Evolutionary conservation across 2,329 filamentous ascomycete genomes (phyloP).

Genomic region (Lasiodiplodia citricola): DNA sequence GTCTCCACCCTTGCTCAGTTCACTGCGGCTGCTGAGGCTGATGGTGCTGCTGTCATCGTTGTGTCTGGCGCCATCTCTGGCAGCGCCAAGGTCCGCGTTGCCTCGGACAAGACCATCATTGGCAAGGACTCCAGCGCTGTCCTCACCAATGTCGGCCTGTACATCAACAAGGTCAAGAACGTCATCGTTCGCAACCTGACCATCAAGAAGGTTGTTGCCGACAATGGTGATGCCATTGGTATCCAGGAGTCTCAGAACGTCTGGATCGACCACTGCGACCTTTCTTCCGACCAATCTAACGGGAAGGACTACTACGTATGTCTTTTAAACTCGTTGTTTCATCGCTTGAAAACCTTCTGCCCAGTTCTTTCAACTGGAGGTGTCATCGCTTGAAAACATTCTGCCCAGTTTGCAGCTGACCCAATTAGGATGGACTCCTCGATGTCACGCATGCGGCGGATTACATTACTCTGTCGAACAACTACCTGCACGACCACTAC

Average conservation of each 20-base stretch:
- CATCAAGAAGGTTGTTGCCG: slow-evolving; percentile 55
- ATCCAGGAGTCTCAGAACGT: slow-evolving; percentile 56
- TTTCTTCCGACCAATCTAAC: slow-evolving; percentile 63
- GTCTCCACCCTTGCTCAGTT: slow-evolving; percentile 48
- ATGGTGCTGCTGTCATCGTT: slow-evolving; percentile 52
- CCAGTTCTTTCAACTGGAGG: too few species aligned
- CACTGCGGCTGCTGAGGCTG: slow-evolving; percentile 50
- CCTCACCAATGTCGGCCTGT: slow-evolving; percentile 55
- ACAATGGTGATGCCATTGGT: slow-evolving; percentile 58
- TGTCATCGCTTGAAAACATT: too few species aligned
- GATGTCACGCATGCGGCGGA: slow-evolving; percentile 69
- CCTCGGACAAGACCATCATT: slow-evolving; percentile 58
- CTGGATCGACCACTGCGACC: slow-evolving; percentile 72
- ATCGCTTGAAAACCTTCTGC: too few species aligned
- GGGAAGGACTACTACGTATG: slow-evolving; percentile 68
- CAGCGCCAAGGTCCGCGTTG: slow-evolving; percentile 52
- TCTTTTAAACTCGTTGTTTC: too few species aligned
- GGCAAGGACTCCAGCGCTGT: slow-evolving; percentile 54
- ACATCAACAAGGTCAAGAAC: slow-evolving; percentile 56
- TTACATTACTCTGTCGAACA: slow-evolving; percentile 63
- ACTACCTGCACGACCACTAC: slow-evolving; percentile 63
- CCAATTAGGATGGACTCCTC: slow-evolving; percentile 61
- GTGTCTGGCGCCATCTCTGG: slow-evolving; percentile 53
- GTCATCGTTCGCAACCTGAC: slow-evolving; percentile 65
- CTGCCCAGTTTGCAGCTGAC: too few species aligned